Evolutionary conservation across 768 basidiomycete species (phyloP), one percentile per base, ranked within the genome.

Genomic region (Phaeotremella fagi): DNA sequence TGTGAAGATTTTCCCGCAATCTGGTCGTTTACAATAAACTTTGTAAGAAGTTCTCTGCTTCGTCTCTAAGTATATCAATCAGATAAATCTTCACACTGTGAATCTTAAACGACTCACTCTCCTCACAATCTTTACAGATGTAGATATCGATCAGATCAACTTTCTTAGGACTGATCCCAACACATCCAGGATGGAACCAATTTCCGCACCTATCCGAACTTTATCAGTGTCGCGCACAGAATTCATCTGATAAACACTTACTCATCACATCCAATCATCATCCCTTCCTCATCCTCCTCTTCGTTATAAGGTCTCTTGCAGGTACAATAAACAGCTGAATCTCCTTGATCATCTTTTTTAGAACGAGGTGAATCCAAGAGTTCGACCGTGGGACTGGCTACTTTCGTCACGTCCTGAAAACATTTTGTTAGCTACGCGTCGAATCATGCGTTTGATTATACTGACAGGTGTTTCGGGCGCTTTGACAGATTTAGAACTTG

Each of bases 181-280:
- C 52, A 52, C 72, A 73, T 28, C 18, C 45, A 9, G 67, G 61
- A 50, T 71, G 70, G 22, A 60, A 73, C 72, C 72, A 73, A 45
- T 65, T 61, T 29, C 67, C 63, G 49, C 72, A 73, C 14, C 71
- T 68, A 42, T 18, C 6, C 14, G 1, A 35, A 27, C 43, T 43
- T 33, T 26, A n/a, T 37, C 18, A 27, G 25, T 2, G 4, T 16
- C 9, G 36, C 22, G 24, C 35, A 2, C 12, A 23, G 3, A 12
- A 15, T 41, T 20, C 25, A 38, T 35, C 4, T 24, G 15, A 47
- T 14, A 22, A 28, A 11, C 12, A 50, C 57, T 27, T 27, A 68
- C 60, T 45, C 47, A 33, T 73, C 71, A 50, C 71, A 73, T 18
- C 62, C 71, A 0, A 73, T 45, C n/a, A n/a, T n/a, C 64, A 70